phyloP scores from a whole-genome alignment of 805 yeast species.

The Cephaloascus albidus region DNA sequence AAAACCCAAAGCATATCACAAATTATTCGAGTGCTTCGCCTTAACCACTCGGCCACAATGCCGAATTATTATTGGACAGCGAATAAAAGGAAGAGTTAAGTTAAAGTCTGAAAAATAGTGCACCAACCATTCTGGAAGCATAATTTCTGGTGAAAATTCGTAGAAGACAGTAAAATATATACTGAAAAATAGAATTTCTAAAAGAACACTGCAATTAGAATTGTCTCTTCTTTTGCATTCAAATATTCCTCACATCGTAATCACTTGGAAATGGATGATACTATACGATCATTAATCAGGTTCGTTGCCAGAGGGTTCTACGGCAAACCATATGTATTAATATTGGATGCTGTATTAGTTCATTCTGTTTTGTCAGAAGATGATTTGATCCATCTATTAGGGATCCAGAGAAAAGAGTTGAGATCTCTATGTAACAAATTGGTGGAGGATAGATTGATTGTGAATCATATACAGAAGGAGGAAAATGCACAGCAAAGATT shows the following conservation, averaged over 20 bases:
- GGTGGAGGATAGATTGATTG: constrained; percentile 74
- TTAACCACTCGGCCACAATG: constrained; percentile 1
- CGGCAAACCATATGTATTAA: constrained; percentile 70
- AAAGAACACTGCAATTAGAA: neutral
- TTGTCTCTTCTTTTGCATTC: neutral
- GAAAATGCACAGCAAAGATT: constrained; percentile 29
- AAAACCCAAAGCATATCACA: constrained; percentile 29
- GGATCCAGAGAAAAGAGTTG: constrained; percentile 79
- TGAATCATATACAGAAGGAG: constrained; percentile 64
- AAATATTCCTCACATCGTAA: neutral
- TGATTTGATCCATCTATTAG: constrained; percentile 72
- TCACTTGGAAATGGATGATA: constrained; percentile 23
- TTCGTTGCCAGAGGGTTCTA: constrained; percentile 85
- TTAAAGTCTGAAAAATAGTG: no score
- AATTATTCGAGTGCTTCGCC: constrained; percentile 1
- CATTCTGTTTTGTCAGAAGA: constrained; percentile 92
- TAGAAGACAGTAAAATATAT: neutral
- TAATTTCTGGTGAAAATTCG: no score
- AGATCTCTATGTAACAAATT: constrained; percentile 74
- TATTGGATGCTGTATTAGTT: constrained; percentile 77
- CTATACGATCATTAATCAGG: constrained; percentile 49
- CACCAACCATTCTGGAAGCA: no score
- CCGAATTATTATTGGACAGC: neutral
- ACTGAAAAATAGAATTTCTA: neutral
- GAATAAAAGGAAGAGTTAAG: neutral